Evolutionary conservation across 2,329 filamentous ascomycete genomes (phyloP).

Genomic region (Penicillium sp.): DNA sequence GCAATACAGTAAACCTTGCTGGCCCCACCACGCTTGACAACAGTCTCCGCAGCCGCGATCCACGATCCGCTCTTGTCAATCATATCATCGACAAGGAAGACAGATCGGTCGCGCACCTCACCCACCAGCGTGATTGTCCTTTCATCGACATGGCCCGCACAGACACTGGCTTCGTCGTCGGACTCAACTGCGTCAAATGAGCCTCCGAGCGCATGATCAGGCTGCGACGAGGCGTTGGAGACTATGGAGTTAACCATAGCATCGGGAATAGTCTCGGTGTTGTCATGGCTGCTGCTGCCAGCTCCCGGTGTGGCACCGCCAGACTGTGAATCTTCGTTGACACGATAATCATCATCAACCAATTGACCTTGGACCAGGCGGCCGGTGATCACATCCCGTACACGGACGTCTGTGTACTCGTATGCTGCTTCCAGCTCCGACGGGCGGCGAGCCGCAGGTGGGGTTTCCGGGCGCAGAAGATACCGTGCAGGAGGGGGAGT

Average conservation of each 20-base stretch:
- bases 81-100: constrained; percentile 98
- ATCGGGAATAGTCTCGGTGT: constrained; percentile 61
- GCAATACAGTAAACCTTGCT: constrained; percentile 97
- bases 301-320: constrained; percentile 52
- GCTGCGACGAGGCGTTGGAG: constrained; percentile 74
- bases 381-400: constrained; percentile 85
- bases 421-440: constrained; percentile 46
- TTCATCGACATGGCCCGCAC: constrained; percentile 68
- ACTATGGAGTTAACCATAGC: constrained; percentile 80
- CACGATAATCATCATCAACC: constrained; percentile 89
- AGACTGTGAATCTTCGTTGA: constrained; percentile 60
- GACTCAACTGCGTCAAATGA: constrained; percentile 82
- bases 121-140: constrained; percentile 97
- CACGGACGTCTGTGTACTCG: constrained; percentile 74
- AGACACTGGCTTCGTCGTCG: constrained; percentile 66
- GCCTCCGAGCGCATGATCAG: constrained; percentile 73
- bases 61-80: constrained; percentile 96
- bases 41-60: constrained; percentile 96
- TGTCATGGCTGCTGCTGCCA: constrained; percentile 46
- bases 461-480: constrained; percentile 37
- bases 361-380: constrained; percentile 91
- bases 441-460: constrained; percentile 39
- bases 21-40: constrained; percentile 85
- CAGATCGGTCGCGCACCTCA: constrained; percentile 80
- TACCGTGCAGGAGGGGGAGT: constrained; percentile 20